A percentile compares a stretch with the other conserved stretches of the same genome.
phyloP scores from a whole-genome alignment of 2,329 filamentous ascomycete species.

The Knufia petricola region DNA sequence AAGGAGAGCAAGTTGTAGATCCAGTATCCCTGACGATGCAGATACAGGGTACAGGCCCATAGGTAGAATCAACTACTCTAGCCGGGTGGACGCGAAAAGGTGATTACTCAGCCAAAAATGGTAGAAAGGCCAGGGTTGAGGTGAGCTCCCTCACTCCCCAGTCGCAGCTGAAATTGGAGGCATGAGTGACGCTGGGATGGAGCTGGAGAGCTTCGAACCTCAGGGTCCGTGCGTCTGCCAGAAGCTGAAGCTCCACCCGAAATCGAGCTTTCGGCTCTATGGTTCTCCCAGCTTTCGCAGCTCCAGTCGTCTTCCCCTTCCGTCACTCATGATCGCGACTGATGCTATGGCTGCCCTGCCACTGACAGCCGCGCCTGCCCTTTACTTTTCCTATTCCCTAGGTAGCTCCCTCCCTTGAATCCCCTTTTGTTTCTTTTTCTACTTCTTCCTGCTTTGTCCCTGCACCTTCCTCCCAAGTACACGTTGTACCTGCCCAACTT shows the following conservation, averaged over 20 bases:
- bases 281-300: conserved; percentile 1
- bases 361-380: conserved; percentile 7
- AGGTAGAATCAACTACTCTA: too few species aligned
- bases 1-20: not conserved
- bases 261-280: conserved; percentile 1
- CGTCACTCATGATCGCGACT: conserved; percentile 10
- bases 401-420: conserved; percentile 8
- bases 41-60: too few species aligned
- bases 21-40: too few species aligned
- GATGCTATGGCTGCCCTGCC: conserved; percentile 8
- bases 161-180: not conserved
- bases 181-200: not conserved
- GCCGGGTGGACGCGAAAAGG: too few species aligned
- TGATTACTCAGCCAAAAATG: not conserved
- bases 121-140: not conserved
- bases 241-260: not conserved
- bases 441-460: conserved; percentile 31
- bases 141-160: not conserved
- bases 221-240: not conserved
- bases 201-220: not conserved
- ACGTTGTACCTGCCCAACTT: not conserved
- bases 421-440: conserved; percentile 5
- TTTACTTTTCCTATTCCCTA: conserved; percentile 8
- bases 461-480: conserved; percentile 18
- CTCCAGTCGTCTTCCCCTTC: conserved; percentile 9